Evolutionary conservation across 1,139 yeast species (phyloP).

Genomic region (Casaregolazyma suthepensis): DNA sequence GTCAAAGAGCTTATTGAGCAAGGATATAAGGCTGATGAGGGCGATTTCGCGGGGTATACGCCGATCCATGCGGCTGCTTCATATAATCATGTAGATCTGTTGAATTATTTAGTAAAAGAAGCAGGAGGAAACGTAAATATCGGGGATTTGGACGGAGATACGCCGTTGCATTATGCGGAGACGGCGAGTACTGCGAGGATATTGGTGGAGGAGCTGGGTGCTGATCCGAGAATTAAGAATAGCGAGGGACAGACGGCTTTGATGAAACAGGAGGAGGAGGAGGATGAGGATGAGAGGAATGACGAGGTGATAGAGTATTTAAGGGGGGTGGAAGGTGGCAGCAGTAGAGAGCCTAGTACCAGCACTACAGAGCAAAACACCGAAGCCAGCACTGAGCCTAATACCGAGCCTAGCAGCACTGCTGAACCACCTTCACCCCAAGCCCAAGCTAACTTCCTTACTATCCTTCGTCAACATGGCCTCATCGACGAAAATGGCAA

Average conservation of each 20-base stretch:
- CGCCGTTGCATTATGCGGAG: conserved; percentile 91
- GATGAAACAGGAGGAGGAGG: conserved; percentile 73
- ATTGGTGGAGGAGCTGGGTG: conserved; percentile 60
- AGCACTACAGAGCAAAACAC: too few species aligned
- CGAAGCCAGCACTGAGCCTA: not conserved
- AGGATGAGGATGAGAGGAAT: conserved; percentile 82
- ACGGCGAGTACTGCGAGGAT: conserved; percentile 52
- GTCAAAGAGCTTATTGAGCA: conserved; percentile 53
- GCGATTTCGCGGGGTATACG: conserved; percentile 91
- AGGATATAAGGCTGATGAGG: conserved; percentile 58
- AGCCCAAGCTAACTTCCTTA: conserved; percentile 8
- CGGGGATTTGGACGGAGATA: conserved; percentile 85
- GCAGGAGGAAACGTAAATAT: conserved; percentile 75
- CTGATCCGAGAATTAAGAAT: conserved; percentile 59
- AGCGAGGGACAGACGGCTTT: conserved; percentile 64
- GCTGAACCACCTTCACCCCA: too few species aligned
- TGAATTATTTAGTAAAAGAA: conserved; percentile 48
- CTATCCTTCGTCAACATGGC: not conserved
- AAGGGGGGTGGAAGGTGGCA: conserved; percentile 36
- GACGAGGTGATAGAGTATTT: conserved; percentile 71
- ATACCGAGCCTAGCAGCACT: too few species aligned
- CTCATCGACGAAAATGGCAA: not conserved
- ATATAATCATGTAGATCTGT: conserved; percentile 70
- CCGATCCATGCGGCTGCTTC: conserved; percentile 97
- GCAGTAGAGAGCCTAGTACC: too few species aligned